Evolutionary conservation across 768 basidiomycete genomes (phyloP).

Genomic region (Boletus subparvulus): DNA sequence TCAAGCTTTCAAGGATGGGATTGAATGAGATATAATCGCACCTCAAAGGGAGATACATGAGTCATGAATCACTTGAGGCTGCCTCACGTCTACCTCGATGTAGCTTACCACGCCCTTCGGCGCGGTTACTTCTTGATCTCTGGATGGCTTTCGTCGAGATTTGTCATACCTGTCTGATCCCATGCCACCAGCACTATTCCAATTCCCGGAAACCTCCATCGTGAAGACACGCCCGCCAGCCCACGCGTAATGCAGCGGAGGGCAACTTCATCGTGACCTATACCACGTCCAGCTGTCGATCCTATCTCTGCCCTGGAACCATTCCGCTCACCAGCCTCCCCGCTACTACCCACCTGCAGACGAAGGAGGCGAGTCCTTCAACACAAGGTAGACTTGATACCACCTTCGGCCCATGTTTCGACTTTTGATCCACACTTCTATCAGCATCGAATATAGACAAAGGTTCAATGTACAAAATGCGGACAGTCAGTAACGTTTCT

Average conservation of each 20-base stretch:
- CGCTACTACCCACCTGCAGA: background rate
- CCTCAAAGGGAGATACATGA: background rate
- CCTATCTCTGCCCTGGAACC: background rate
- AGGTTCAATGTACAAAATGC: background rate
- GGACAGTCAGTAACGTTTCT: background rate
- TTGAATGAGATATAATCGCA: too few species aligned
- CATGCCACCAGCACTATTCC: background rate
- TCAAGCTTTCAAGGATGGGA: too few species aligned
- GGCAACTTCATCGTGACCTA: background rate
- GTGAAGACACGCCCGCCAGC: background rate
- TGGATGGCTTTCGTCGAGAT: too few species aligned
- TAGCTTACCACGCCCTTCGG: background rate
- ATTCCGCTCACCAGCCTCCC: too few species aligned
- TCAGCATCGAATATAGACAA: background rate
- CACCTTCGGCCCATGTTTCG: background rate
- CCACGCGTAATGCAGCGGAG: background rate
- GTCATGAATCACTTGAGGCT: background rate
- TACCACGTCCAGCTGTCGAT: background rate
- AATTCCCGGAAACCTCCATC: background rate
- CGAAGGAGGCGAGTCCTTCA: background rate
- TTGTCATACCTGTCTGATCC: too few species aligned
- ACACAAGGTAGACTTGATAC: background rate
- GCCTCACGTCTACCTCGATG: background rate
- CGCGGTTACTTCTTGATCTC: too few species aligned
- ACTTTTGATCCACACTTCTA: background rate